These are phyloP conservation scores for Fusarium heterosporum DNA, from an alignment of 2,329 filamentous ascomycete species.

Conservation along the genomic window DNA sequence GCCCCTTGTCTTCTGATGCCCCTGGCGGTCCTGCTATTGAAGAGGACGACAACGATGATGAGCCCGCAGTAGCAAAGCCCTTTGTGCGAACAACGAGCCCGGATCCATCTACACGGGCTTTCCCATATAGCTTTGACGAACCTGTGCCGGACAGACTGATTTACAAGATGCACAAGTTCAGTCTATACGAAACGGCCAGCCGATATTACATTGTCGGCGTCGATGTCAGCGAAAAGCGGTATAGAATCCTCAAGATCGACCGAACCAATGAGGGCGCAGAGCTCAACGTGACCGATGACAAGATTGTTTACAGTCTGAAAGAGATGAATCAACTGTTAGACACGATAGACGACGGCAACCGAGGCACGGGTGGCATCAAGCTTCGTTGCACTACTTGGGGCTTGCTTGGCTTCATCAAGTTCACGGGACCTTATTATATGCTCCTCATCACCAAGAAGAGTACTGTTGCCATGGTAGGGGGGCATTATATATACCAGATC, in stretches of 20 bases:
- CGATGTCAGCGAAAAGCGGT: conserved; percentile 88
- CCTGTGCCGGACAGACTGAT: conserved; percentile 54
- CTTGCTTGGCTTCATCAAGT: conserved; percentile 91
- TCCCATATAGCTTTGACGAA: conserved; percentile 50
- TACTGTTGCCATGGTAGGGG: conserved; percentile 94
- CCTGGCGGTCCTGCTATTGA: conserved; percentile 39
- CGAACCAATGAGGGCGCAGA: conserved; percentile 82
- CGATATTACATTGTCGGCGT: conserved; percentile 95
- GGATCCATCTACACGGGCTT: conserved; percentile 52
- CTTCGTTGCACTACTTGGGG: conserved; percentile 94
- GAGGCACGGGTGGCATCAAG: conserved; percentile 87
- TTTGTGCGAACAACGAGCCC: conserved; percentile 68
- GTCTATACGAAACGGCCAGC: conserved; percentile 94
- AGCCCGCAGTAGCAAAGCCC: conserved; percentile 67
- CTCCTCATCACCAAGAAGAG: conserved; percentile 94
- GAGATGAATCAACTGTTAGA: conserved; percentile 95
- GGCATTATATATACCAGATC: conserved; percentile 95
- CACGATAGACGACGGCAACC: conserved; percentile 95
- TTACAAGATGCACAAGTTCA: conserved; percentile 92
- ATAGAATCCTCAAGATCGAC: conserved; percentile 94
- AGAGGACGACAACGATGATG: conserved; percentile 69
- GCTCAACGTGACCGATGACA: conserved; percentile 89
- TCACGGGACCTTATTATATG: conserved; percentile 98
- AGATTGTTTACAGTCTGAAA: conserved; percentile 90
- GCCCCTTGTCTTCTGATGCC: conserved; percentile 44